Conservation (phyloP, 768 basidiomycete genomes). For the Leccinellum luteum region DNA sequence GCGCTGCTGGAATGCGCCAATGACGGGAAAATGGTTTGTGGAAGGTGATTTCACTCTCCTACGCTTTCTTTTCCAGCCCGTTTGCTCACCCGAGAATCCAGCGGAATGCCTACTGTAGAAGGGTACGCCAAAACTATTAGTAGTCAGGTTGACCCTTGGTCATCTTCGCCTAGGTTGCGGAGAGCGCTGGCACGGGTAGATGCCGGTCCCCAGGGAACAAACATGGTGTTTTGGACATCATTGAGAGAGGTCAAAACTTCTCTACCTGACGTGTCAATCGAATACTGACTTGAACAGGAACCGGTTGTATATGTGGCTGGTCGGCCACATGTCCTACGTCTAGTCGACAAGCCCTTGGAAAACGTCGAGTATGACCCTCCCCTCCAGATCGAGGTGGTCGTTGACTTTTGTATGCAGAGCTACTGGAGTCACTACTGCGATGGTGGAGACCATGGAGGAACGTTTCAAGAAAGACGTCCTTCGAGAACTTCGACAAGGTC, state of each 20-base stretch:
- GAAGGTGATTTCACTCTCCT: constrained; percentile 46
- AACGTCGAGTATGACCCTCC: constrained; percentile 78
- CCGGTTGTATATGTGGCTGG: constrained; percentile 90
- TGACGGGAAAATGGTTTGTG: constrained; percentile 67
- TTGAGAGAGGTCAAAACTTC: constrained; percentile 67
- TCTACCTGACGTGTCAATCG: not conserved
- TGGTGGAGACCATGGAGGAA: constrained; percentile 90
- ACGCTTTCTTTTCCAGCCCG: constrained; percentile 8
- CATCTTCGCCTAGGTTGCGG: constrained; percentile 52
- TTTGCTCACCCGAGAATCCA: constrained; percentile 33
- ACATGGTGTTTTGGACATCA: constrained; percentile 90
- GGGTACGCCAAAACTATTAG: constrained; percentile 38
- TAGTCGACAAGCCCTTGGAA: constrained; percentile 83
- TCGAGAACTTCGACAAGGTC: constrained; percentile 65
- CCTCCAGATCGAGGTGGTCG: not conserved
- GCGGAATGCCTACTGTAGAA: constrained; percentile 93
- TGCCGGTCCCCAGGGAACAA: constrained; percentile 73
- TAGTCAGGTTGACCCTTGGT: not conserved
- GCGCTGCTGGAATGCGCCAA: constrained; percentile 36
- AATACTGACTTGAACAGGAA: constrained; percentile 49
- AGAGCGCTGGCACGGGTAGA: constrained; percentile 75
- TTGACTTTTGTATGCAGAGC: constrained; percentile 48
- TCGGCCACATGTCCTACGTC: constrained; percentile 84
- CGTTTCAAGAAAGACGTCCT: constrained; percentile 87
- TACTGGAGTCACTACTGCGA: constrained; percentile 86